Conservation (phyloP, 1,139 yeast genomes). For the Sporopachydermia cereana region DNA sequence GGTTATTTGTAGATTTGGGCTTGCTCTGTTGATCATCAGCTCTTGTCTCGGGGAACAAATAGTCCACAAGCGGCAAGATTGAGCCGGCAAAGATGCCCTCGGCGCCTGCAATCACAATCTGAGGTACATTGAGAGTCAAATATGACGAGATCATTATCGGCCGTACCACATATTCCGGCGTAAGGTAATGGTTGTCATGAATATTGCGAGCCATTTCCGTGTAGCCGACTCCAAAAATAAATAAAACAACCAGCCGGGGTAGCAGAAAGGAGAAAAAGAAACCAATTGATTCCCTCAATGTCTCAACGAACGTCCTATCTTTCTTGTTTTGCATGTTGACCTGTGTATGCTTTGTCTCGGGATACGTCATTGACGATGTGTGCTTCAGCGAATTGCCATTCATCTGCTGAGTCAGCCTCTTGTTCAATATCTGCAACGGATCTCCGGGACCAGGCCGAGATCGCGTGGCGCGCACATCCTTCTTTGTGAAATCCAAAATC, state of each 20-base stretch:
- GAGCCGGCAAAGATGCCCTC: conserved; percentile 57
- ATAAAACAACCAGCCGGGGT: conserved; percentile 17
- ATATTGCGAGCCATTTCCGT: conserved; percentile 23
- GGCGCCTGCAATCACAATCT: conserved; percentile 29
- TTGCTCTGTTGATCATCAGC: not conserved
- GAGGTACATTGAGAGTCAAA: conserved; percentile 17
- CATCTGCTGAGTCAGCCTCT: not conserved
- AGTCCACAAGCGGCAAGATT: conserved; percentile 51
- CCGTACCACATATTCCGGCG: conserved; percentile 12
- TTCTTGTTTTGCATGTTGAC: not conserved
- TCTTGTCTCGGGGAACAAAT: conserved; percentile 25
- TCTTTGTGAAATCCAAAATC: conserved; percentile 4
- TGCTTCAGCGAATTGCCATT: not conserved
- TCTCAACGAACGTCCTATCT: not conserved
- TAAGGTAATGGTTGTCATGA: conserved; percentile 23
- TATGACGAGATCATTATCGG: conserved; percentile 17
- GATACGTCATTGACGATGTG: not conserved
- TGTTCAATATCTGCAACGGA: not conserved
- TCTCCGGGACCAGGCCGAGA: not conserved
- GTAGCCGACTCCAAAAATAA: conserved; percentile 23
- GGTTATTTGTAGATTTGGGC: not conserved
- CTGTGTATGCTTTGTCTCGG: conserved; percentile 1
- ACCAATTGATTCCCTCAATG: not conserved
- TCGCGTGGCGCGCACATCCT: not conserved
- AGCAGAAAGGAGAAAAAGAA: not conserved